A percentile compares a stretch with the other conserved stretches of the same genome.
phyloP scores from a whole-genome alignment of 1,284 basidiomycete species.

The Heterobasidion parviporum region DNA sequence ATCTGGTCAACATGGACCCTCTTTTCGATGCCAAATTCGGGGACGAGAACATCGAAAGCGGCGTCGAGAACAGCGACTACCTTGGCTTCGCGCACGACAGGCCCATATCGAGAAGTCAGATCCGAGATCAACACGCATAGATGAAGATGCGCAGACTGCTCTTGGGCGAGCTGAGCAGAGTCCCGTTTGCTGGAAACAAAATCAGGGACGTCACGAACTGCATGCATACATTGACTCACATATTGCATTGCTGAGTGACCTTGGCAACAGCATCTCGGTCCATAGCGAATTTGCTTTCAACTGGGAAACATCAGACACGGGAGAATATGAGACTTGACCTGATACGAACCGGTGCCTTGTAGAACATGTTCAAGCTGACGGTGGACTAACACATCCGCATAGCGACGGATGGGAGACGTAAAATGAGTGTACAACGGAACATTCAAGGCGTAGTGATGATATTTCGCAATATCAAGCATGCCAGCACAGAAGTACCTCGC shows the following conservation, averaged over 20 bases:
- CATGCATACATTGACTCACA: constrained; percentile 40
- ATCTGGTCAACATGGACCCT: constrained; percentile 98
- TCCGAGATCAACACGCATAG: constrained; percentile 91
- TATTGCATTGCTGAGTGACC: constrained; percentile 95
- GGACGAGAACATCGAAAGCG: constrained; percentile 91
- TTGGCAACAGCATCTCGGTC: constrained; percentile 97
- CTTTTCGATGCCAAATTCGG: constrained; percentile 97
- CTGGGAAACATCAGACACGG: constrained; percentile 17
- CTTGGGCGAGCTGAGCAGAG: constrained; percentile 87
- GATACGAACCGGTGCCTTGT: constrained; percentile 53
- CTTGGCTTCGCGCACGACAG: constrained; percentile 87
- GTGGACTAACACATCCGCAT: constrained; percentile 94
- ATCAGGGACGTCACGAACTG: constrained; percentile 4
- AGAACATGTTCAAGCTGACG: constrained; percentile 93
- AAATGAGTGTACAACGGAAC: constrained; percentile 96
- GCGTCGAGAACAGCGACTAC: constrained; percentile 93
- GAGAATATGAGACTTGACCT: constrained; percentile 2
- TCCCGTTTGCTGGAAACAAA: constrained; percentile 66
- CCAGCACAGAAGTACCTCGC: constrained; percentile 99
- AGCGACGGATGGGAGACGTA: constrained; percentile 88
- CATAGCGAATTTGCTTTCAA: constrained; percentile 88
- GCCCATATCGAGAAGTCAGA: constrained; percentile 89
- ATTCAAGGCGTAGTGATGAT: constrained; percentile 88
- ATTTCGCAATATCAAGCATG: constrained; percentile 99
- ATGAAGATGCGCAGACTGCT: constrained; percentile 93